phyloP scores from a whole-genome alignment of 495 filamentous ascomycete species.

The Aspergillus funiculosus region DNA sequence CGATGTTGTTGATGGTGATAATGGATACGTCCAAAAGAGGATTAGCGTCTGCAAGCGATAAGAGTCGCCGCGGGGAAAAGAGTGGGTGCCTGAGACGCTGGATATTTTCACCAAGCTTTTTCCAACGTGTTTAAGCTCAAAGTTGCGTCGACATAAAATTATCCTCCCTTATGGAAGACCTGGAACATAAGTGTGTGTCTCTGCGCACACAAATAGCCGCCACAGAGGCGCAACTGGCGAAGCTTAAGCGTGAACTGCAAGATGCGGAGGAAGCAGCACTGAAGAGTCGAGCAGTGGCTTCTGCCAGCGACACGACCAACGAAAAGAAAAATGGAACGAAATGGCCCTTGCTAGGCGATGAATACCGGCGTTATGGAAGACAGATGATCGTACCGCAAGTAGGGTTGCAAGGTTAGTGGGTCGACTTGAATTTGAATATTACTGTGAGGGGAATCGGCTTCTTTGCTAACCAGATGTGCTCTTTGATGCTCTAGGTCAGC shows the following conservation, averaged over 20 bases:
- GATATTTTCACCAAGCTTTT: neutral
- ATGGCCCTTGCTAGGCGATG: conserved; percentile 60
- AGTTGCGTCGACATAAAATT: neutral
- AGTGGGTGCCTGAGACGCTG: too few relatives aligned
- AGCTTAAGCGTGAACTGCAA: conserved; percentile 34
- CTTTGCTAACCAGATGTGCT: conserved; percentile 9
- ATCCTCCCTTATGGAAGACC: conserved; percentile 11
- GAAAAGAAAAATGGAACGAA: conserved; percentile 23
- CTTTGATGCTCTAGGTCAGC: conserved; percentile 55
- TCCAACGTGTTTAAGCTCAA: too few relatives aligned
- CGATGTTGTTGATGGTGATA: too few relatives aligned
- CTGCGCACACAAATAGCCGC: conserved; percentile 37
- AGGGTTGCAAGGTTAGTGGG: conserved; percentile 62
- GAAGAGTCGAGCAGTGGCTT: conserved; percentile 12
- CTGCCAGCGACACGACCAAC: neutral
- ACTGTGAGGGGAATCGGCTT: neutral
- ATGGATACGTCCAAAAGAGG: too few relatives aligned
- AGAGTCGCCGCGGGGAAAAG: too few relatives aligned
- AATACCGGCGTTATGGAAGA: conserved; percentile 81
- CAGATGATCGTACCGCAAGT: conserved; percentile 89
- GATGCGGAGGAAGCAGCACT: conserved; percentile 29
- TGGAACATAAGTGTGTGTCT: conserved; percentile 34
- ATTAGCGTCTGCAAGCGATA: too few relatives aligned
- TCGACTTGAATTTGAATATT: neutral
- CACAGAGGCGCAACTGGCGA: conserved; percentile 34